These are phyloP conservation scores for Debaryomyces maramus DNA, from an alignment of 805 yeast species.

Conservation along the genomic window DNA sequence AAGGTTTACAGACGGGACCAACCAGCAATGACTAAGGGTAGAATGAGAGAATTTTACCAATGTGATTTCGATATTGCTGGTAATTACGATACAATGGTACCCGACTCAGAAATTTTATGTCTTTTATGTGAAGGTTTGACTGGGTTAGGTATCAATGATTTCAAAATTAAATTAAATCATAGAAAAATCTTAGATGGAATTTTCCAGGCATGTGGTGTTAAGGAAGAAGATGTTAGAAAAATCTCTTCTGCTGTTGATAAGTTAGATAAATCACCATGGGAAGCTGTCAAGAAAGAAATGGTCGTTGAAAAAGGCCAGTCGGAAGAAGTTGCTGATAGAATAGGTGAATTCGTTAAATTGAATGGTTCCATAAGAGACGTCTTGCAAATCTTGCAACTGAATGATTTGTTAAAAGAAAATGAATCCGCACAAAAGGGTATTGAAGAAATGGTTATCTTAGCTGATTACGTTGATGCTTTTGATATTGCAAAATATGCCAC, in stretches of 20 bases:
- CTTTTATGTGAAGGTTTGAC: slow-evolving; percentile 82
- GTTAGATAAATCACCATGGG: slow-evolving; percentile 95
- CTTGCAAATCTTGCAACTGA: slow-evolving; percentile 53
- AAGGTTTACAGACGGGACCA: slow-evolving; percentile 99
- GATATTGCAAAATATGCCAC: slow-evolving; percentile 66
- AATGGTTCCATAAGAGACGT: slow-evolving; percentile 74
- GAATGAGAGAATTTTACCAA: slow-evolving; percentile 99
- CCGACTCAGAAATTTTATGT: slow-evolving; percentile 88
- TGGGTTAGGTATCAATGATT: slow-evolving; percentile 80
- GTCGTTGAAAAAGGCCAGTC: slow-evolving; percentile 85
- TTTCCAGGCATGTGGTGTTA: slow-evolving; percentile 92
- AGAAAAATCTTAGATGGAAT: slow-evolving; percentile 95
- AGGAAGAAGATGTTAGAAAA: slow-evolving; percentile 89
- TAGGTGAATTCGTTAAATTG: slow-evolving; percentile 87
- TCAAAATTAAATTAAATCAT: slow-evolving; percentile 91
- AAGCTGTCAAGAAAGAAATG: slow-evolving; percentile 88
- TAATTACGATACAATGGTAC: slow-evolving; percentile 86
- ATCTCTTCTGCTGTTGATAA: slow-evolving; percentile 96
- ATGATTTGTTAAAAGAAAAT: slow-evolving; percentile 60
- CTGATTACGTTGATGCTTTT: slow-evolving; percentile 80
- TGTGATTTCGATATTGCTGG: slow-evolving; percentile 99
- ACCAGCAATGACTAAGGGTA: slow-evolving; percentile 99
- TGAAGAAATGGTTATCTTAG: slow-evolving; percentile 71
- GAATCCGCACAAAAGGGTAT: slow-evolving; percentile 79
- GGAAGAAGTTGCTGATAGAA: slow-evolving; percentile 88